These are phyloP conservation scores for Suhomyces bolitotheri DNA, from an alignment of 1,139 yeast genomes.

Conservation along the genomic window DNA sequence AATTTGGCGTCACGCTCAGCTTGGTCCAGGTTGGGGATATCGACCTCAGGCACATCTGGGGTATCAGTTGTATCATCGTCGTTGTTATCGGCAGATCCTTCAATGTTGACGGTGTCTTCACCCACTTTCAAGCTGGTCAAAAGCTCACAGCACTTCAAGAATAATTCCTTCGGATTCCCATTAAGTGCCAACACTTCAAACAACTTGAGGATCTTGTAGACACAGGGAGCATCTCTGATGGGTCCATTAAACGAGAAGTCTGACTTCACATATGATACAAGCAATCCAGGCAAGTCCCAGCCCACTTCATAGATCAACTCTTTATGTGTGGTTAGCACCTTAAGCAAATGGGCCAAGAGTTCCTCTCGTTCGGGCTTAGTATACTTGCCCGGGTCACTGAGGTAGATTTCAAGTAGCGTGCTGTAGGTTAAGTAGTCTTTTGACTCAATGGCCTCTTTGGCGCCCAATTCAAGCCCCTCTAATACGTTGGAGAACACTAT, in stretches of 20 bases:
- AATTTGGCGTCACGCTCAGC: conserved; percentile 18
- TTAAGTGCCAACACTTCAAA: conserved; percentile 58
- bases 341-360: conserved; percentile 38
- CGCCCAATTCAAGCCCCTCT: conserved; percentile 33
- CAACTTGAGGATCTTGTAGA: conserved; percentile 44
- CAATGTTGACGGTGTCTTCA: conserved; percentile 9
- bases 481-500: conserved; percentile 30
- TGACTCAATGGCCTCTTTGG: conserved; percentile 40
- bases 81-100: conserved; percentile 1
- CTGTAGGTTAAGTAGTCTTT: conserved; percentile 71
- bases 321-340: conserved; percentile 43
- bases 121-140: conserved; percentile 29
- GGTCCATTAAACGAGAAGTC: conserved; percentile 16
- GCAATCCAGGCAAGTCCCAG: conserved; percentile 79
- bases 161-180: conserved; percentile 81
- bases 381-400: conserved; percentile 50
- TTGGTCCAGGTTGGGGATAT: background rate
- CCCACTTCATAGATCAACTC: conserved; percentile 69
- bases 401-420: conserved; percentile 64
- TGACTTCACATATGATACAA: conserved; percentile 48
- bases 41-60: background rate
- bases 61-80: conserved; percentile 1
- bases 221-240: conserved; percentile 37
- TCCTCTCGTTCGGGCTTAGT: conserved; percentile 48
- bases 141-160: conserved; percentile 67